Evolutionary conservation across 768 basidiomycete species (phyloP).

Genomic region (Boletus rubroflammeus): DNA sequence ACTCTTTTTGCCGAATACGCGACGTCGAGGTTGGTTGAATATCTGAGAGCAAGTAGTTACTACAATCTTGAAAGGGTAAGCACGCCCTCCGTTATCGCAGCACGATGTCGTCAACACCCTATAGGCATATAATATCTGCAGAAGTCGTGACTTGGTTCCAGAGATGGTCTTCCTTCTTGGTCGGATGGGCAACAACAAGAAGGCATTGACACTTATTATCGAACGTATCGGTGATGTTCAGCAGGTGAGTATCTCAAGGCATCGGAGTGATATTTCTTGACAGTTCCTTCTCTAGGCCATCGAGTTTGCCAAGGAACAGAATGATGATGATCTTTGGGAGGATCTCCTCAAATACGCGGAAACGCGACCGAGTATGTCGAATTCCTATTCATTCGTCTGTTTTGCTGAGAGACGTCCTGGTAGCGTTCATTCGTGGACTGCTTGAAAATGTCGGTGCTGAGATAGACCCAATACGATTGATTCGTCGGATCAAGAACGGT

Average conservation of each 20-base stretch:
- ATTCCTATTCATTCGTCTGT: not conserved
- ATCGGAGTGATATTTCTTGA: not conserved
- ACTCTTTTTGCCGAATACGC: constrained; percentile 91
- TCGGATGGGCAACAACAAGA: constrained; percentile 96
- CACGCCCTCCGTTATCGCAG: not conserved
- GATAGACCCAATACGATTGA: constrained; percentile 91
- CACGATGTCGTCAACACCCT: not conserved
- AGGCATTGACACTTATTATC: constrained; percentile 91
- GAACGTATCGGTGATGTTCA: constrained; percentile 92
- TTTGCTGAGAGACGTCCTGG: not conserved
- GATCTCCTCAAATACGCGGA: constrained; percentile 93
- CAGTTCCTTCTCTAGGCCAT: constrained; percentile 60
- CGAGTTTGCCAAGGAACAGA: constrained; percentile 96
- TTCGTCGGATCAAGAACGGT: constrained; percentile 92
- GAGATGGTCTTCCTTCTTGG: constrained; percentile 99
- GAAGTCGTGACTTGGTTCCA: constrained; percentile 78
- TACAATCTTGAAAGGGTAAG: constrained; percentile 83
- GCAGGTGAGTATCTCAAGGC: constrained; percentile 46
- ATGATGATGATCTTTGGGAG: constrained; percentile 97
- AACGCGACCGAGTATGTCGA: constrained; percentile 71
- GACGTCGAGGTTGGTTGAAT: constrained; percentile 76
- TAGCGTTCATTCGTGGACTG: constrained; percentile 91
- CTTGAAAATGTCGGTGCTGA: constrained; percentile 96
- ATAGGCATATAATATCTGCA: constrained; percentile 85
- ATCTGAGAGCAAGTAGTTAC: constrained; percentile 84